phyloP scores from a whole-genome alignment of 2,329 filamentous ascomycete genomes.

The Nannizziopsis arthrosporioides region DNA sequence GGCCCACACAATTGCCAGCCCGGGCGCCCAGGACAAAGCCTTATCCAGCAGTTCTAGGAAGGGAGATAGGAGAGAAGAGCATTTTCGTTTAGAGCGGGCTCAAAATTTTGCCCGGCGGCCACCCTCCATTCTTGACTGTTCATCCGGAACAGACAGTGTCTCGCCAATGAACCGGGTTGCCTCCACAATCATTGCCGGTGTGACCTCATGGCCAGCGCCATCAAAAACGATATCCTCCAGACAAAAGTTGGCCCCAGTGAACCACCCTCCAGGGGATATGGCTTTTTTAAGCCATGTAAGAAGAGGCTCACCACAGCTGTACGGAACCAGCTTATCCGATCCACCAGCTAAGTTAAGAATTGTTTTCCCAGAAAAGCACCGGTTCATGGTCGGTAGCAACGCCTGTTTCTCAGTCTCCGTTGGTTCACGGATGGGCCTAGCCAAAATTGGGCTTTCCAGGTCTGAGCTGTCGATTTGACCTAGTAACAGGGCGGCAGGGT shows the following conservation, averaged over 20 bases:
- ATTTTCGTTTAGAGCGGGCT: neutral
- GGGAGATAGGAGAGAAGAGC: neutral
- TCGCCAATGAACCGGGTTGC: slow-evolving; percentile 44
- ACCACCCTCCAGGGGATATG: slow-evolving; percentile 35
- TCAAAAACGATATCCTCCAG: slow-evolving; percentile 48
- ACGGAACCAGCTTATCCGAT: slow-evolving; percentile 50
- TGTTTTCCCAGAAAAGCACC: slow-evolving; percentile 39
- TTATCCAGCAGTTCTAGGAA: too few species aligned
- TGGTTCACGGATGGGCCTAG: slow-evolving; percentile 26
- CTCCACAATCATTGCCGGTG: slow-evolving; percentile 43
- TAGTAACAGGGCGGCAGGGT: slow-evolving; percentile 66
- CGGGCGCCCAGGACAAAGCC: too few species aligned
- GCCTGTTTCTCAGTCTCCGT: slow-evolving; percentile 34
- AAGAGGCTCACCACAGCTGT: slow-evolving; percentile 45
- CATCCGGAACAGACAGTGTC: slow-evolving; percentile 23
- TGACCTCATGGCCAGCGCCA: slow-evolving; percentile 48
- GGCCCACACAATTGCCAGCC: too few species aligned
- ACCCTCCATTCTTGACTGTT: slow-evolving; percentile 17
- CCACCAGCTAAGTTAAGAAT: slow-evolving; percentile 45
- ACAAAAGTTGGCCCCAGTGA: slow-evolving; percentile 39
- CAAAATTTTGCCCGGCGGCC: slow-evolving; percentile 22
- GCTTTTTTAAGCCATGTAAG: slow-evolving; percentile 44
- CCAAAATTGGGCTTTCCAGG: slow-evolving; percentile 20
- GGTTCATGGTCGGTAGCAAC: slow-evolving; percentile 34
- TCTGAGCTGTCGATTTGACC: slow-evolving; percentile 31